A percentile compares a stretch with the other conserved stretches of the same genome.
Conservation (phyloP, 1,284 basidiomycete species). For the Fistulinella staudtii region DNA sequence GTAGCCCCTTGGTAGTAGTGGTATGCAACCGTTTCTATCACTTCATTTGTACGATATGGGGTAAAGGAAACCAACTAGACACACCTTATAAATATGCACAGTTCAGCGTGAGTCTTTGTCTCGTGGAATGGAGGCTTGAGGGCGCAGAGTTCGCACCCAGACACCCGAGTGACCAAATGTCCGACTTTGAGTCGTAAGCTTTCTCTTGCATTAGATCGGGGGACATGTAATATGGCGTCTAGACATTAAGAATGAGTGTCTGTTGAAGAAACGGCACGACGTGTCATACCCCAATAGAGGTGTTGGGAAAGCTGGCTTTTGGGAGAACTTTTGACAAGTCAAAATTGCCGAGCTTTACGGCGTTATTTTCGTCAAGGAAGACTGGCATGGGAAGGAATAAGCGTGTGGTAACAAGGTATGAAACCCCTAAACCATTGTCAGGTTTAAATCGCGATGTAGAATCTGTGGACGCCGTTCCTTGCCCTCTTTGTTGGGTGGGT, state of each 20-base stretch:
- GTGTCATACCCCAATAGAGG: slow-evolving; percentile 86
- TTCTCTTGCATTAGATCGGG: slow-evolving; percentile 96
- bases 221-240: slow-evolving; percentile 99
- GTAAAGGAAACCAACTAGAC: no score
- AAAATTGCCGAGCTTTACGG: slow-evolving; percentile 94
- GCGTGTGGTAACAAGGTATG: slow-evolving; percentile 2
- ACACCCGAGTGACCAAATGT: no score
- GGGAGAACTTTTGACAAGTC: slow-evolving; percentile 90
- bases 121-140: no score
- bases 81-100: no score
- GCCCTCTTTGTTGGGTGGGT: slow-evolving; percentile 56
- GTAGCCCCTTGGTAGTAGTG: no score
- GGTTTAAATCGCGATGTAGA: slow-evolving; percentile 95
- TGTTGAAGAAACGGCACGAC: no score
- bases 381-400: slow-evolving; percentile 43
- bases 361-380: slow-evolving; percentile 75
- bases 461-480: slow-evolving; percentile 69
- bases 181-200: slow-evolving; percentile 94
- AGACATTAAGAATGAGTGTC: no score
- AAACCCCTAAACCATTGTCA: slow-evolving; percentile 74
- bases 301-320: slow-evolving; percentile 86
- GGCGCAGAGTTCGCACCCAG: no score
- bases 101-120: no score
- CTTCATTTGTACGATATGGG: no score
- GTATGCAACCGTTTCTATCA: no score